Conservation (phyloP, 2,329 filamentous ascomycete genomes). For the Ophiostoma sp. region DNA sequence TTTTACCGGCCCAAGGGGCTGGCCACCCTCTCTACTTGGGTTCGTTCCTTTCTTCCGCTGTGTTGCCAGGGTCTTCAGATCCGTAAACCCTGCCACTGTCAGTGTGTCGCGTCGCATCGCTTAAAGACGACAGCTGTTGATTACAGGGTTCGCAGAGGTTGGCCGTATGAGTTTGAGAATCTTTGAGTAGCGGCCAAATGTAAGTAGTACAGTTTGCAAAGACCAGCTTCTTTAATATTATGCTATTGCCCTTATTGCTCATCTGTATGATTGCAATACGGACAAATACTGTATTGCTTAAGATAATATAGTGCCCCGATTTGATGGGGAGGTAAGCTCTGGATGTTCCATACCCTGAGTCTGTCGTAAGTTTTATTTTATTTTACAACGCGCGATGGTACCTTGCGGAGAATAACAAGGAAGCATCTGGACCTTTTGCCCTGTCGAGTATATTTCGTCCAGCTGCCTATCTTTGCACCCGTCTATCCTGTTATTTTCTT, state of each 20-base stretch:
- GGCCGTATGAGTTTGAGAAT: background rate
- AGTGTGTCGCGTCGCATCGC: background rate
- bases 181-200: background rate
- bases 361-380: background rate
- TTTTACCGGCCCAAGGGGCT: conserved; percentile 12
- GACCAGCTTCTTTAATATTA: background rate
- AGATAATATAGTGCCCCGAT: background rate
- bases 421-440: background rate
- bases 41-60: background rate
- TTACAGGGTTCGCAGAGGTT: background rate
- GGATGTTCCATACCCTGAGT: background rate
- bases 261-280: background rate
- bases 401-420: background rate
- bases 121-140: background rate
- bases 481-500: too few relatives aligned
- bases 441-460: background rate
- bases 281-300: background rate
- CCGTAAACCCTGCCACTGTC: background rate
- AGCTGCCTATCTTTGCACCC: background rate
- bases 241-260: background rate
- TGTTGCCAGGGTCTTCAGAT: background rate
- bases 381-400: background rate
- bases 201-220: background rate
- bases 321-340: background rate
- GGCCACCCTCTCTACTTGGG: background rate